phyloP scores from a whole-genome alignment of 495 filamentous ascomycete species.

The Hypoxylon crocopeplum region DNA sequence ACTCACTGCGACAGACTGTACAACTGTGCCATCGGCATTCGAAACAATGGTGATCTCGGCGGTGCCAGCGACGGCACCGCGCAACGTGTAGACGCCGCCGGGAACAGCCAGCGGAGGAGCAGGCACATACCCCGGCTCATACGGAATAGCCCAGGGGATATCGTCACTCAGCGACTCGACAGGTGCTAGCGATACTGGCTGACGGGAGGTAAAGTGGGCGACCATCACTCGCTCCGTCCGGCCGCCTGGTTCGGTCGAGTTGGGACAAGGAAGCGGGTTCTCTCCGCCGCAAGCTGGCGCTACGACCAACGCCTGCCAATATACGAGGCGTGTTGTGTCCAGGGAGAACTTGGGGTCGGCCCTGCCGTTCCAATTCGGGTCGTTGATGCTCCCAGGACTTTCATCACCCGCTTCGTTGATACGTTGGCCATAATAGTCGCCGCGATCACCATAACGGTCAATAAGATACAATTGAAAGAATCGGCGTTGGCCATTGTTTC shows the following conservation, averaged over 20 bases:
- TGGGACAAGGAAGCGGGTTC: conserved; percentile 30
- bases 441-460: conserved; percentile 37
- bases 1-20: conserved; percentile 15
- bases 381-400: conserved; percentile 37
- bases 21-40: conserved; percentile 1
- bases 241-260: conserved; percentile 25
- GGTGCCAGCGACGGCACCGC: conserved; percentile 16
- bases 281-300: conserved; percentile 23
- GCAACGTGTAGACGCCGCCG: conserved; percentile 25
- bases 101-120: neutral
- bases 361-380: conserved; percentile 39
- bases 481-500: conserved; percentile 37
- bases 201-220: conserved; percentile 32
- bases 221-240: conserved; percentile 18
- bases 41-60: conserved; percentile 5
- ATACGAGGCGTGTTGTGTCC: conserved; percentile 31
- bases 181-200: neutral
- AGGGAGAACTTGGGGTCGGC: conserved; percentile 39
- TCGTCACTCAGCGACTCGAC: conserved; percentile 14
- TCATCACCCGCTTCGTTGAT: conserved; percentile 36
- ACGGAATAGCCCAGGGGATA: conserved; percentile 32
- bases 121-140: conserved; percentile 20
- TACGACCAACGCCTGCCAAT: conserved; percentile 27
- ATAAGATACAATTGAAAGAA: conserved; percentile 41
- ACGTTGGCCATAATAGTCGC: conserved; percentile 33